These are phyloP conservation scores for Botrytis paeoniae DNA, from an alignment of 2,329 filamentous ascomycete species.

Conservation along the genomic window DNA sequence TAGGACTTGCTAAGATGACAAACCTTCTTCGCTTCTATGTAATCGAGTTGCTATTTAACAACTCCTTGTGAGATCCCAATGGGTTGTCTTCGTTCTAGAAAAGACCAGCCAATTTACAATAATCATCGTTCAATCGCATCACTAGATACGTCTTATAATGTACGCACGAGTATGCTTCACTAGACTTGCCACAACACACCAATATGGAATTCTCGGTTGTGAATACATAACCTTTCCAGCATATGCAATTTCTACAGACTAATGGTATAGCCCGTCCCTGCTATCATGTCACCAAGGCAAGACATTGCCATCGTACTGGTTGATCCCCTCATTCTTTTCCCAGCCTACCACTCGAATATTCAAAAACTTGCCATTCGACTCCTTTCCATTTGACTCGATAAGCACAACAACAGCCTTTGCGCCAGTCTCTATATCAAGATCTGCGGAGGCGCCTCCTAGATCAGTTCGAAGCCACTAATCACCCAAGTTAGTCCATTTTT, in stretches of 20 bases:
- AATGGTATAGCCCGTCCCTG: background rate
- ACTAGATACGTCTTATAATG: background rate
- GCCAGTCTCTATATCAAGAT: background rate
- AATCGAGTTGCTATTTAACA: background rate
- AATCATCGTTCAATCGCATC: background rate
- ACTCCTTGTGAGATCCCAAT: background rate
- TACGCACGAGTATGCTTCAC: background rate
- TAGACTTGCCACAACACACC: background rate
- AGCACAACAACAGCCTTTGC: background rate
- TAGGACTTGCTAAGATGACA: background rate
- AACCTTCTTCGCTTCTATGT: background rate
- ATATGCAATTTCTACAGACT: background rate
- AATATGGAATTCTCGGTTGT: background rate
- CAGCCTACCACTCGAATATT: background rate
- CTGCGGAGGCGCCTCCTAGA: background rate
- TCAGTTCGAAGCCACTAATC: background rate
- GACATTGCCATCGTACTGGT: background rate
- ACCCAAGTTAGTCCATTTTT: background rate
- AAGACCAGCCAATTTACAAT: background rate
- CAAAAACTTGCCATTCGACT: background rate
- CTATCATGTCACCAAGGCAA: background rate
- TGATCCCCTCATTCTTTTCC: background rate
- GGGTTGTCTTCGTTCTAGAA: background rate
- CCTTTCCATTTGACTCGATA: background rate
- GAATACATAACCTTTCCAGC: background rate